Percentiles rank a stretch among this genome's conserved stretches.
These are phyloP conservation scores for Usnea hakonensis DNA, from an alignment of 495 filamentous ascomycete genomes.

Conservation along the genomic window DNA sequence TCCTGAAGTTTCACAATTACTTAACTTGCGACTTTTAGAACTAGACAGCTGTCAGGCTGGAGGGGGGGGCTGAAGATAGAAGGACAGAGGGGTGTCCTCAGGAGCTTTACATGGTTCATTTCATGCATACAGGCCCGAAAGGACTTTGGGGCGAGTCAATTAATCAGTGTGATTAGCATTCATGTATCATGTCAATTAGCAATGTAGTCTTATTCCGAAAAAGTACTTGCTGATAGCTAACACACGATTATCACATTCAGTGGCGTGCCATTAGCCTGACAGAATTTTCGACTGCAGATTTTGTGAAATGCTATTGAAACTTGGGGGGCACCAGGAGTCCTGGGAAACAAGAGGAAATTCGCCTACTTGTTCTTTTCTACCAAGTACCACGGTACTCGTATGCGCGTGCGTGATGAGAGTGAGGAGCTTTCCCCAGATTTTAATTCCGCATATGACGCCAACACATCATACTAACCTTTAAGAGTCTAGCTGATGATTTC, in stretches of 20 bases:
- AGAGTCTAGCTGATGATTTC: too few species aligned
- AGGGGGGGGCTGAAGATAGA: slow-evolving; percentile 1
- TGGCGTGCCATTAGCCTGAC: too few species aligned
- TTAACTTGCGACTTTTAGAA: slow-evolving; percentile 12
- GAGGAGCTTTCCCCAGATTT: too few species aligned
- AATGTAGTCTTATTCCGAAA: slow-evolving; percentile 13
- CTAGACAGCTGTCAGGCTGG: slow-evolving; percentile 4
- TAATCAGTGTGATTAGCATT: slow-evolving; percentile 5
- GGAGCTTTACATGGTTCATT: slow-evolving; percentile 3
- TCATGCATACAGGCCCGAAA: background rate
- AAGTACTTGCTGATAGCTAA: background rate
- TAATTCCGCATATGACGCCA: too few species aligned
- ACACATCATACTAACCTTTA: too few species aligned
- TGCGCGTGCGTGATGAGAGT: too few species aligned
- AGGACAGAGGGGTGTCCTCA: background rate
- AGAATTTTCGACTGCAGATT: too few species aligned
- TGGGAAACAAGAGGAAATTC: too few species aligned
- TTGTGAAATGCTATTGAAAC: too few species aligned
- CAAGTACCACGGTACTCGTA: too few species aligned
- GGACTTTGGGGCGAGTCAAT: slow-evolving; percentile 1
- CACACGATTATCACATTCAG: background rate
- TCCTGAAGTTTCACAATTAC: slow-evolving; percentile 4
- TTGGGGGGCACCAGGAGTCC: too few species aligned
- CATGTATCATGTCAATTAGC: slow-evolving; percentile 12
- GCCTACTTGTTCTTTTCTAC: too few species aligned